These are phyloP conservation scores for Beauveria medogensis DNA, from an alignment of 2,329 filamentous ascomycete species.

Conservation along the genomic window DNA sequence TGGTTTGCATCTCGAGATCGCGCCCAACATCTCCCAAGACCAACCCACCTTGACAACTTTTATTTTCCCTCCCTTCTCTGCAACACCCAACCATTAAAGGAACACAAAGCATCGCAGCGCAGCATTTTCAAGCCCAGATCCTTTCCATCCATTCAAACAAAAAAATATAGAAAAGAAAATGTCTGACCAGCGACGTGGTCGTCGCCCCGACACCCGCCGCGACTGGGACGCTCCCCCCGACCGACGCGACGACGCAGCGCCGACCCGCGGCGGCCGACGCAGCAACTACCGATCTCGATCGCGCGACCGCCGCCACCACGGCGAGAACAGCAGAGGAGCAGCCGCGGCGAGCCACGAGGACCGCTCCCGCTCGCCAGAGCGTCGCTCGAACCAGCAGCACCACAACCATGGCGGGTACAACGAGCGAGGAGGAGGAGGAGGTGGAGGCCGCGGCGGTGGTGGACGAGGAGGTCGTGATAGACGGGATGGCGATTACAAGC, in stretches of 20 bases:
- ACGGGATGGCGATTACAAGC: constrained; percentile 26
- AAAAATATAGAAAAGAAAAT: constrained; percentile 17
- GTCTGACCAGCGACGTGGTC: constrained; percentile 25
- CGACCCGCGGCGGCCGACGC: constrained; percentile 20
- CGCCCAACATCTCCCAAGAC: too few relatives aligned
- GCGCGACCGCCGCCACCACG: constrained; percentile 21
- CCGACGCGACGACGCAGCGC: constrained; percentile 25
- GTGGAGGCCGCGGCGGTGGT: constrained; percentile 5
- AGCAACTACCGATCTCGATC: constrained; percentile 27
- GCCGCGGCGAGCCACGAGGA: constrained; percentile 23
- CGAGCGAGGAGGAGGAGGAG: constrained; percentile 18
- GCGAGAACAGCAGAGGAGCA: constrained; percentile 12
- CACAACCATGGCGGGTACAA: constrained; percentile 31
- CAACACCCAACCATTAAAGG: background rate
- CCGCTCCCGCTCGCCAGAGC: constrained; percentile 28
- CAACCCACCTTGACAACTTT: too few relatives aligned
- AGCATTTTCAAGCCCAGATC: too few relatives aligned
- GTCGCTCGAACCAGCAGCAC: constrained; percentile 23
- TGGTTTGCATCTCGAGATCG: too few relatives aligned
- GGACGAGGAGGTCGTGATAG: constrained; percentile 21
- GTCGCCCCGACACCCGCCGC: constrained; percentile 32
- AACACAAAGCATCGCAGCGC: too few relatives aligned
- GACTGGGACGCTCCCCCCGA: constrained; percentile 53
- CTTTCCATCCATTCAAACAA: too few relatives aligned
- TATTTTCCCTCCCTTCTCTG: too few relatives aligned